phyloP scores from a whole-genome alignment of 352 stramenopile species.

The Globisporangium mamillatum region DNA sequence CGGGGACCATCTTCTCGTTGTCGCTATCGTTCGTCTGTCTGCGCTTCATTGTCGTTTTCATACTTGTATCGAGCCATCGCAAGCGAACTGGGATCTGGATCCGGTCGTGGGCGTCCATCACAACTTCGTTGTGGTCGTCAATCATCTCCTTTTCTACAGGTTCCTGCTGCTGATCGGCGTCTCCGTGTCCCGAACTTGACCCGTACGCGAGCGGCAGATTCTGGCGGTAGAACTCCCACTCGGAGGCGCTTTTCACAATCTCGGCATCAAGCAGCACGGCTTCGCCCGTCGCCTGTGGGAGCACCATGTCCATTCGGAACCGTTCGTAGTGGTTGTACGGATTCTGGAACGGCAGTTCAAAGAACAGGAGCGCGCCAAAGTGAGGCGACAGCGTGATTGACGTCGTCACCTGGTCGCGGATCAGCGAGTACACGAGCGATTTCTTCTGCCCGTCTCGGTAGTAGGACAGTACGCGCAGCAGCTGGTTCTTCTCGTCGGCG shows the following conservation, averaged over 20 bases:
- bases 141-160: slow-evolving; percentile 93
- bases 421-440: slow-evolving; percentile 87
- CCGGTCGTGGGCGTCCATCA: slow-evolving; percentile 82
- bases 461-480: slow-evolving; percentile 87
- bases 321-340: slow-evolving; percentile 90
- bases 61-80: slow-evolving; percentile 61
- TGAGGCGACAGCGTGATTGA: slow-evolving; percentile 75
- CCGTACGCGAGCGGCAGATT: slow-evolving; percentile 58
- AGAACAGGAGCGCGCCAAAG: slow-evolving; percentile 82
- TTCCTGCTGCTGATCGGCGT: slow-evolving; percentile 4
- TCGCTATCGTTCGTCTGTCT: background rate
- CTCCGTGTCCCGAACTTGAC: background rate
- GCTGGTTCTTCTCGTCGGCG: slow-evolving; percentile 74
- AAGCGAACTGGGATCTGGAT: slow-evolving; percentile 87
- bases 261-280: slow-evolving; percentile 50
- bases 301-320: slow-evolving; percentile 85
- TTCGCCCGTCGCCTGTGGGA: slow-evolving; percentile 30
- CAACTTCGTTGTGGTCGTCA: slow-evolving; percentile 83
- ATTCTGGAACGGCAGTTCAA: slow-evolving; percentile 89
- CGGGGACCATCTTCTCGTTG: slow-evolving; percentile 22
- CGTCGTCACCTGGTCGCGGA: slow-evolving; percentile 88
- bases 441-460: slow-evolving; percentile 95
- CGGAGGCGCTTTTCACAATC: slow-evolving; percentile 73
- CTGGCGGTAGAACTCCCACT: slow-evolving; percentile 83
- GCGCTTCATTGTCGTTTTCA: background rate